These are phyloP conservation scores for Barbarea vulgaris DNA, from an alignment of 345 rosid species.

Conservation along the genomic window DNA sequence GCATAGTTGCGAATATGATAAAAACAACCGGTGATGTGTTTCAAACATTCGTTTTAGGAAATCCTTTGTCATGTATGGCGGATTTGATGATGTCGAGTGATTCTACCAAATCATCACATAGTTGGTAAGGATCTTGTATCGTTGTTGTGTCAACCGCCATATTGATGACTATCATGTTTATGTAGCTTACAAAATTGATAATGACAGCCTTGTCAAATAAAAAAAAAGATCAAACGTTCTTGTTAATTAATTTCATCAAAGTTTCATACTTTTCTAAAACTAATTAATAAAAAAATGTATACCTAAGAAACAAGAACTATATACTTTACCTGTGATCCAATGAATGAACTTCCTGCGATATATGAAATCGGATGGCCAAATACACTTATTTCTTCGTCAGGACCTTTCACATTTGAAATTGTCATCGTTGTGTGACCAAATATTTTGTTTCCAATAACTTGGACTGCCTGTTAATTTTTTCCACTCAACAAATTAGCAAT, in stretches of 20 bases:
- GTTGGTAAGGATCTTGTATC: slow-evolving; percentile 66
- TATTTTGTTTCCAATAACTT: slow-evolving; percentile 34
- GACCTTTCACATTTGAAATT: slow-evolving; percentile 59
- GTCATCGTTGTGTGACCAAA: slow-evolving; percentile 49
- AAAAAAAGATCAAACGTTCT: slow-evolving; percentile 33
- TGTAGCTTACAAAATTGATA: slow-evolving; percentile 71
- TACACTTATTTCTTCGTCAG: slow-evolving; percentile 55
- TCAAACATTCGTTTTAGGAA: slow-evolving; percentile 13
- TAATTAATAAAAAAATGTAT: too few relatives aligned
- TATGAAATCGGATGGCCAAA: slow-evolving; percentile 57
- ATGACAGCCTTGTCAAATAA: slow-evolving; percentile 65
- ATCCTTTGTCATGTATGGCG: slow-evolving; percentile 13
- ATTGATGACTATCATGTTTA: slow-evolving; percentile 58
- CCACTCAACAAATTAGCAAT: slow-evolving; percentile 16
- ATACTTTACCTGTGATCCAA: slow-evolving; percentile 53
- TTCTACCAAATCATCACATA: slow-evolving; percentile 60
- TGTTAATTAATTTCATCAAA: not conserved
- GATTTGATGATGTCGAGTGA: slow-evolving; percentile 51
- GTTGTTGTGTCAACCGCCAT: slow-evolving; percentile 65
- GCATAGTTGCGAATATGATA: too few relatives aligned
- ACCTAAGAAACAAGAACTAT: too few relatives aligned
- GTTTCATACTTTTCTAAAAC: not conserved
- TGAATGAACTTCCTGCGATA: slow-evolving; percentile 56
- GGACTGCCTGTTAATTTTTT: not conserved
- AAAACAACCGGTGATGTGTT: not conserved